Evolutionary conservation across 345 rosid genomes (phyloP), one percentile per base, ranked within the genome.

Genomic region (Eucalyptus grandis): DNA sequence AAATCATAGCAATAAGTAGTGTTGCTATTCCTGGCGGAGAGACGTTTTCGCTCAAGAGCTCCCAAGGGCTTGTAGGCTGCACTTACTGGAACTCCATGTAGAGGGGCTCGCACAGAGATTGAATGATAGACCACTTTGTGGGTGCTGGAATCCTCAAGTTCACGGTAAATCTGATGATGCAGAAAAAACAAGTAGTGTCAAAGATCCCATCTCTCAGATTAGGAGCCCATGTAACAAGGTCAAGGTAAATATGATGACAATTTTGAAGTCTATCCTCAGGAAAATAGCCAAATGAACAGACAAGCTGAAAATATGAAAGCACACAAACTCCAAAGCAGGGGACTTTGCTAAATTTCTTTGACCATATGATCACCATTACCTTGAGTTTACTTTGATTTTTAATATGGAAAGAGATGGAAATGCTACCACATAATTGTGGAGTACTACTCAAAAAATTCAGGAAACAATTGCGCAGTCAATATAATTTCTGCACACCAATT

Each of bases 1-100:
- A 98, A 98, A 92, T 98, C 99, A 89, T 98, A 95, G 96, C 99
- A 98, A 89, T 98, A 97, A 60, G 99, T 98, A 80, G 99, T 96
- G 93, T 89, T 95, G 90, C 93, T 96, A 89, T 90, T 95, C 95
- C 99, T 96, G 87, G 99, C 99, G 14, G 92, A 43, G 87, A 98
- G 93, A 81, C 99, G 99, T 93, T 96, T 94, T 88, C 94, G 93
- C 91, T 96, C 99, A 85, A 98, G 94, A 92, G 92, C 92, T 91
- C 93, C 96, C 91, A 98, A 90, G 88, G 99, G 95, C 92, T 93
- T 97, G 91, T 98, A 95, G 46, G 93, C 95, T 49, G 93, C 93
- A 91, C 92, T 95, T 83, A 96, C 95, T 88, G 93, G 93, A 81
- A 93, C 91, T 89, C 95, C 94, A 90, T 96, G 97, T 92, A 34